Evolutionary conservation across 495 filamentous ascomycete species (phyloP), one percentile per base, ranked within the genome.

Genomic region (Aspergillus bertholletiae): DNA sequence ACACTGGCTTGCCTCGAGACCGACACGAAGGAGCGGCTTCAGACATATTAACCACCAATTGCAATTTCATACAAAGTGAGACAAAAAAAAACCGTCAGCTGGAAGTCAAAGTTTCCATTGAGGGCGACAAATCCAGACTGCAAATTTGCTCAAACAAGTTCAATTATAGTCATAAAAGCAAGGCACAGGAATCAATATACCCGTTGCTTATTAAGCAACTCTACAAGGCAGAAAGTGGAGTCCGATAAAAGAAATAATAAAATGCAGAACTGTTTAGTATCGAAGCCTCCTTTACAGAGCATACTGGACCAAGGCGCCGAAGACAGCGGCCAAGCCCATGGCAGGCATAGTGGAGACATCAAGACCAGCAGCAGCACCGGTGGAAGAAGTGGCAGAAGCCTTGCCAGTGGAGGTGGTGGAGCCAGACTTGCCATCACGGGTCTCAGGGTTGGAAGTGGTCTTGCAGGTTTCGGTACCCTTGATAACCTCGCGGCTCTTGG

Each of bases 391-490:
- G 49, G 76, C 61, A 39, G 60, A 61, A 46, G 68, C 46, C 53
- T 57, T 49, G 59, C 63, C 64, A 51, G 58, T 56, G 46, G 63
- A 62, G 49, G 63, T 51, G 51, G 48, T 49, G 28, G 71, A 73
- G 61, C 73, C 72, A 58, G 69, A 72, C 57, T 70, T 67, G 52
- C 76, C 79, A n/a, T 73, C 72, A 53, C 68, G 67, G 63, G 66
- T 79, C 60, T 61, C 72, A 44, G 79, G 72, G 78, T 68, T 54
- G 66, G 30, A 27, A 51, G 46, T 75, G 49, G 60, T 63, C 49
- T 64, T 46, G 78, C 88, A 92, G n/a, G 57, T 73, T 70, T 75
- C 87, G 30, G 60, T 76, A 49, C 88, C 88, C 62, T 82, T 77
- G 68, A 92, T 84, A 61, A 74, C 76, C 60, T 61, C 69, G 56